Percentiles rank a stretch among this genome's conserved stretches.
phyloP scores from a whole-genome alignment of 176 grass and related monocot genomes.

The Melocanna baccifera region DNA sequence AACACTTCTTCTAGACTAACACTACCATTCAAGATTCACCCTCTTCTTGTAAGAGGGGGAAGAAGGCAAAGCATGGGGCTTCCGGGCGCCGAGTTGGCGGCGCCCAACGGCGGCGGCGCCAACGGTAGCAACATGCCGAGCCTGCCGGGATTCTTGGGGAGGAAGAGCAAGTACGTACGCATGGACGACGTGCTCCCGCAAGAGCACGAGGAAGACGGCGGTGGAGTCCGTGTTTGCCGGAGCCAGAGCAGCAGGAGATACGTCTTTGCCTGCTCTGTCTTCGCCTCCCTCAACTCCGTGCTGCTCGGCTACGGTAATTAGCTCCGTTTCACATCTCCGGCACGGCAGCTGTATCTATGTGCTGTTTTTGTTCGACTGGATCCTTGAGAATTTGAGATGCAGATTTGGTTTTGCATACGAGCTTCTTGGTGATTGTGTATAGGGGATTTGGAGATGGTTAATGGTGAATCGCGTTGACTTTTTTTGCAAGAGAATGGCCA shows the following conservation, averaged over 20 bases:
- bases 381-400: neutral
- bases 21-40: neutral
- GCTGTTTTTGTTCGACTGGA: neutral
- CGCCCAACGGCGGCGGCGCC: neutral
- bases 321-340: neutral
- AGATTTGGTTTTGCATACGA: neutral
- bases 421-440: neutral
- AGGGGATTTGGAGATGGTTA: neutral
- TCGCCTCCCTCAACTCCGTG: conserved; percentile 81
- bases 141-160: conserved; percentile 30
- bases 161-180: conserved; percentile 43
- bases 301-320: conserved; percentile 87
- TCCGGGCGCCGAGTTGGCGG: conserved; percentile 7
- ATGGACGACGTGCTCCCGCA: conserved; percentile 41
- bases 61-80: neutral
- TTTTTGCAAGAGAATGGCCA: neutral
- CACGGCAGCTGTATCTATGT: neutral
- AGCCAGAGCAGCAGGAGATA: conserved; percentile 44
- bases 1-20: neutral
- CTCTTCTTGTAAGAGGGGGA: neutral
- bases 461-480: conserved; percentile 29
- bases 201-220: conserved; percentile 27
- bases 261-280: conserved; percentile 70
- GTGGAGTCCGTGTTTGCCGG: conserved; percentile 7
- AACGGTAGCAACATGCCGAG: neutral